A percentile compares a stretch with the other conserved stretches of the same genome.
These are phyloP conservation scores for Monoraphidium neglectum DNA, from an alignment of 139 green algal species.

Conservation along the genomic window DNA sequence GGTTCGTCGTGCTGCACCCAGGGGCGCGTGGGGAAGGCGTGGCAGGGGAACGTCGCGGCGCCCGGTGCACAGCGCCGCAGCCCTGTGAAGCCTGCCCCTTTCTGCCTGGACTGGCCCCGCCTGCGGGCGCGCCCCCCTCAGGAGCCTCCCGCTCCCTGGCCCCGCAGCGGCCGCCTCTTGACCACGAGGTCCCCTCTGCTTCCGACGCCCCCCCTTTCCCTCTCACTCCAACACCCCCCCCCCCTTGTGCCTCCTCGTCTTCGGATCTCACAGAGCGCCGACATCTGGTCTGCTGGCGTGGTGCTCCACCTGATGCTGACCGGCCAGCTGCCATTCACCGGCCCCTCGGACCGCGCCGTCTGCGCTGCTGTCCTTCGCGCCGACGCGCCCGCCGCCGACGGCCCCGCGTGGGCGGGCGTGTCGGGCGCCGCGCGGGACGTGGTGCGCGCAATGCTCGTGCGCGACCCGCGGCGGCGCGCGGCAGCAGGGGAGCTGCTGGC, in stretches of 20 bases:
- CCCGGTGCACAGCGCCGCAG: no score
- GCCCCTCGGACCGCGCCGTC: conserved; percentile 27
- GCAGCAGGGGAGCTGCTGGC: conserved; percentile 37
- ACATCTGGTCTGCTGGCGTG: conserved; percentile 85
- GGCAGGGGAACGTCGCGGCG: no score
- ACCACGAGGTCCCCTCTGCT: no score
- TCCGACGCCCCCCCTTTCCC: no score
- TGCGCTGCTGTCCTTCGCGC: conserved; percentile 28
- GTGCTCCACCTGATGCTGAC: conserved; percentile 79
- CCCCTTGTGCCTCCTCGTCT: no score
- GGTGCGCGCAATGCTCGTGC: conserved; percentile 45
- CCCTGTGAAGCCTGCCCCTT: no score
- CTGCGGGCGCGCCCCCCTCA: not conserved
- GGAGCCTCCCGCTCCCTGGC: not conserved
- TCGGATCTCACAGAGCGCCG: conserved; percentile 38
- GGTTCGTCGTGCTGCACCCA: no score
- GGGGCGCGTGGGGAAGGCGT: no score
- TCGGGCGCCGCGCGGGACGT: conserved; percentile 31
- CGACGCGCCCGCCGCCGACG: conserved; percentile 37
- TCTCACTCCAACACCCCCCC: no score
- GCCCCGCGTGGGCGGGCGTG: conserved; percentile 31
- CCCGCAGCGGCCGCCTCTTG: no score
- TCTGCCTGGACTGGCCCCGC: no score
- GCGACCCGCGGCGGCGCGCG: conserved; percentile 34
- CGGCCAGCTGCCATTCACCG: conserved; percentile 40